Conservation (phyloP, 2,329 filamentous ascomycete species). For the Harringtonia aguacate region DNA sequence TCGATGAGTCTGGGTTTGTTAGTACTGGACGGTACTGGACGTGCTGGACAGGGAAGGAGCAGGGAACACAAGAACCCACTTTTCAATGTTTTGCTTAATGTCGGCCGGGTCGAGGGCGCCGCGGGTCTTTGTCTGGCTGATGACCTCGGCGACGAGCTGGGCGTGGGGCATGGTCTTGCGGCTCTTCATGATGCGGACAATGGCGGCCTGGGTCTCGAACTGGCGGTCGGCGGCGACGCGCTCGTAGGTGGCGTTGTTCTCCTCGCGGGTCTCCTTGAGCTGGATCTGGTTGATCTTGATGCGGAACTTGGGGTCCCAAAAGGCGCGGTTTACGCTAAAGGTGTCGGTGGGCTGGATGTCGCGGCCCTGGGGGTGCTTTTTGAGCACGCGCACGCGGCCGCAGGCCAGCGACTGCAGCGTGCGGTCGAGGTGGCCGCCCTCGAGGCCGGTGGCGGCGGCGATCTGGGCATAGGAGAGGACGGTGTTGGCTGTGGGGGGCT, state of each 20-base stretch:
- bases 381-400: constrained; percentile 73
- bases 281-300: constrained; percentile 99
- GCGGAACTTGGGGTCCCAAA: constrained; percentile 71
- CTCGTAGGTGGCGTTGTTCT: constrained; percentile 90
- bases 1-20: constrained; percentile 59
- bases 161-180: constrained; percentile 76
- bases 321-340: constrained; percentile 70
- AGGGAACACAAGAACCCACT: constrained; percentile 41
- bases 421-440: constrained; percentile 69
- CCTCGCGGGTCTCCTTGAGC: constrained; percentile 87
- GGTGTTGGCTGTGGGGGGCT: constrained; percentile 29
- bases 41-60: background rate
- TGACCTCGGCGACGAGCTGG: constrained; percentile 86
- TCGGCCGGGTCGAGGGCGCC: constrained; percentile 77
- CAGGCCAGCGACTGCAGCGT: constrained; percentile 94
- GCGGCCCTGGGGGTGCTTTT: constrained; percentile 73
- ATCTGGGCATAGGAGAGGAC: constrained; percentile 69
- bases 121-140: constrained; percentile 76
- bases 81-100: constrained; percentile 97
- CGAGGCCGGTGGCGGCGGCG: constrained; percentile 60
- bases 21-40: background rate
- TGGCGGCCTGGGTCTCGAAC: constrained; percentile 93
- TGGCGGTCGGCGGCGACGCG: constrained; percentile 80
- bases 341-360: constrained; percentile 72
- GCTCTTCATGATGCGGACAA: constrained; percentile 95